A percentile compares a stretch with the other conserved stretches of the same genome.
These are phyloP conservation scores for Blastomyces percursus DNA, from an alignment of 2,329 filamentous ascomycete species.

Conservation along the genomic window DNA sequence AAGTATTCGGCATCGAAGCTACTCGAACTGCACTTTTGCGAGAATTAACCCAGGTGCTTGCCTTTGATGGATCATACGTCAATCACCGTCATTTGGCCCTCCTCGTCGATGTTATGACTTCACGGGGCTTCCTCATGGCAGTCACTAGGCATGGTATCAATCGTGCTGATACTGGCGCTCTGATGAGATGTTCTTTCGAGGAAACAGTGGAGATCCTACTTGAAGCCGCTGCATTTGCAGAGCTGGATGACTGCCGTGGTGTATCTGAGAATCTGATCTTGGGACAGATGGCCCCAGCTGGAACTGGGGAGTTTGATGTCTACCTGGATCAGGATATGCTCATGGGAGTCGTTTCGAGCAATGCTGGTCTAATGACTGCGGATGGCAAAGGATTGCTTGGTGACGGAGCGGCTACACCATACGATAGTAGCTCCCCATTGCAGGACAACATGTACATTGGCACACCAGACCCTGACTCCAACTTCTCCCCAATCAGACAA, in stretches of 20 bases:
- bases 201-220: slow-evolving; percentile 97
- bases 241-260: slow-evolving; percentile 94
- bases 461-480: slow-evolving; percentile 51
- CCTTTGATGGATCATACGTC: slow-evolving; percentile 98
- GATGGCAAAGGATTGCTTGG: slow-evolving; percentile 61
- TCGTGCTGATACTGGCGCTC: slow-evolving; percentile 87
- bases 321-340: slow-evolving; percentile 91
- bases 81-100: slow-evolving; percentile 96
- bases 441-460: slow-evolving; percentile 50
- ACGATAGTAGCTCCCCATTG: slow-evolving; percentile 61
- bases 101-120: slow-evolving; percentile 95
- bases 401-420: slow-evolving; percentile 84
- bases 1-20: slow-evolving; percentile 93
- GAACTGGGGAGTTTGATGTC: slow-evolving; percentile 91
- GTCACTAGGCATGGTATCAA: slow-evolving; percentile 99
- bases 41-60: slow-evolving; percentile 84
- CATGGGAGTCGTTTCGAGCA: slow-evolving; percentile 87
- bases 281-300: slow-evolving; percentile 92
- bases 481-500: slow-evolving; percentile 64
- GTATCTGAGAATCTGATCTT: slow-evolving; percentile 99
- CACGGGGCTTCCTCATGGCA: slow-evolving; percentile 83
- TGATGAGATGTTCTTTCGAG: slow-evolving; percentile 99
- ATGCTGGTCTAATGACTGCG: slow-evolving; percentile 73
- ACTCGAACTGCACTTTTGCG: slow-evolving; percentile 75
- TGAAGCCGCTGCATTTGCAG: slow-evolving; percentile 86